These are phyloP conservation scores for Aspergillus versicolor DNA, from an alignment of 2,329 filamentous ascomycete species.

Conservation along the genomic window DNA sequence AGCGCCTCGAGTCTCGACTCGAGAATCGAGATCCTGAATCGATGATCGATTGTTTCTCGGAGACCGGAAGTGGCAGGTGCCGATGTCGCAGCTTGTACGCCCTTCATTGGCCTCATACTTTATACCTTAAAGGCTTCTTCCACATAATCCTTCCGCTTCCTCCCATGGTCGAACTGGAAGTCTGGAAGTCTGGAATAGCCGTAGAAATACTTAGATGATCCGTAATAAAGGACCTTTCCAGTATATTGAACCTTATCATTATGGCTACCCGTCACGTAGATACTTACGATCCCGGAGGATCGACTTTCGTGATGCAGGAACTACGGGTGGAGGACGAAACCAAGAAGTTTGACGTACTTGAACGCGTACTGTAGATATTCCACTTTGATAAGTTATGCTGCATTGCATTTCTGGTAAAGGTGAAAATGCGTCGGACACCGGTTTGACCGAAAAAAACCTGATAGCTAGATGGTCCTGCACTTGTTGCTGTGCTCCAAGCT, in stretches of 20 bases:
- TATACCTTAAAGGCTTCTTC: not conserved
- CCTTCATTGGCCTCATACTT: not conserved
- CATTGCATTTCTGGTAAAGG: not conserved
- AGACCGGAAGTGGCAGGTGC: not conserved
- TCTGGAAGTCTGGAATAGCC: no score
- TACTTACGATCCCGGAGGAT: not conserved
- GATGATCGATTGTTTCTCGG: not conserved
- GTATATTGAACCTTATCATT: not conserved
- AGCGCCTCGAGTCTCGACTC: not conserved
- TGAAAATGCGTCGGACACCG: not conserved
- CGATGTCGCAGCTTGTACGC: conserved; percentile 6
- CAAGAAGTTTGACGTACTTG: not conserved
- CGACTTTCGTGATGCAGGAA: not conserved
- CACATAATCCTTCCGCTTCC: not conserved
- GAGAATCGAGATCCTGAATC: not conserved
- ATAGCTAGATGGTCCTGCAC: not conserved
- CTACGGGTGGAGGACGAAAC: not conserved
- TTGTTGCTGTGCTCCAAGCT: not conserved
- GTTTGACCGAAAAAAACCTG: not conserved
- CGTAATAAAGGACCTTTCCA: not conserved
- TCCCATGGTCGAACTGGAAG: not conserved
- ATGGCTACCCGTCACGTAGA: not conserved
- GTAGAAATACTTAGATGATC: not conserved
- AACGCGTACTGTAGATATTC: not conserved
- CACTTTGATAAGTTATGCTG: not conserved